phyloP scores from a whole-genome alignment of 306 rosid genomes.

The Argentina anserina region DNA sequence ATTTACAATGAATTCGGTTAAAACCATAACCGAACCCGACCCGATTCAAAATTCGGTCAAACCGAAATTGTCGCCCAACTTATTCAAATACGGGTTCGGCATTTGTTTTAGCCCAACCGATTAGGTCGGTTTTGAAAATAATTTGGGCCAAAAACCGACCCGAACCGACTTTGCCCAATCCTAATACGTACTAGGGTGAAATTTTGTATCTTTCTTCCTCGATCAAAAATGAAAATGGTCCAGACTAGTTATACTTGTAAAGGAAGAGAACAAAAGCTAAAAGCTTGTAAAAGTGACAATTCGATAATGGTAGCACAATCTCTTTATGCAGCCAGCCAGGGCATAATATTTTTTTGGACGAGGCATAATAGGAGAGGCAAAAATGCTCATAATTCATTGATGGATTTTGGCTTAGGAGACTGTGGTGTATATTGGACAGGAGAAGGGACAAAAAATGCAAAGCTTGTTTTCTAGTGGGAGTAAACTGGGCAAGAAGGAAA shows the following conservation, averaged over 20 bases:
- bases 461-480: constrained; percentile 11
- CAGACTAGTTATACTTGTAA: not conserved
- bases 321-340: not conserved
- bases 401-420: constrained; percentile 3
- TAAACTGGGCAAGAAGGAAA: not conserved
- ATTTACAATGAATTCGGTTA: too few species aligned
- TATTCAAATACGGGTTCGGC: too few species aligned
- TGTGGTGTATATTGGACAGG: constrained; percentile 13
- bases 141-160: too few species aligned
- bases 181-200: too few species aligned
- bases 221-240: not conserved
- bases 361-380: not conserved
- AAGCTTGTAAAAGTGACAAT: constrained; percentile 17
- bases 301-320: not conserved
- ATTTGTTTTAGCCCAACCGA: too few species aligned
- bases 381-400: not conserved
- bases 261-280: not conserved
- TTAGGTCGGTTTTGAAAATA: too few species aligned
- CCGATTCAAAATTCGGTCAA: too few species aligned
- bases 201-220: not conserved
- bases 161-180: too few species aligned
- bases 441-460: constrained; percentile 17
- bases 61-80: too few species aligned
- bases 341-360: too few species aligned
- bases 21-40: too few species aligned